Percentiles rank a stretch among this genome's conserved stretches.
These are phyloP conservation scores for Fusarium goolgardi DNA, from an alignment of 2,329 filamentous ascomycete genomes.

Conservation along the genomic window DNA sequence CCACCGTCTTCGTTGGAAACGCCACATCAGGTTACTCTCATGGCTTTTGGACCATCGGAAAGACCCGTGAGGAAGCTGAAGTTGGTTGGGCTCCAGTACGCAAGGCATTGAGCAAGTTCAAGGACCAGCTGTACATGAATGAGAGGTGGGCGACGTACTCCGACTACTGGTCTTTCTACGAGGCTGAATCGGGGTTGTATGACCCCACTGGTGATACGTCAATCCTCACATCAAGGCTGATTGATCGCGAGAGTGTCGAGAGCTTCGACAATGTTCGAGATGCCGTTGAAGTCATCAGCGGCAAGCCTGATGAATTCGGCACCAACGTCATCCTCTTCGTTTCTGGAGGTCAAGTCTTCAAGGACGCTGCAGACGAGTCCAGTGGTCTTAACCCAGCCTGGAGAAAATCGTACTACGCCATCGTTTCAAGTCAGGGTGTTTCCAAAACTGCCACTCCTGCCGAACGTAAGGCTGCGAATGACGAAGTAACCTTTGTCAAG, in stretches of 20 bases:
- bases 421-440: slow-evolving; percentile 4
- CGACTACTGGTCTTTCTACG: slow-evolving; percentile 34
- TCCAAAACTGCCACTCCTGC: neutral
- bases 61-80: slow-evolving; percentile 12
- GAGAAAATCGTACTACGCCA: slow-evolving; percentile 27
- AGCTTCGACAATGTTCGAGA: neutral
- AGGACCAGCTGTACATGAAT: slow-evolving; percentile 28
- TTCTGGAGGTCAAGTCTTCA: slow-evolving; percentile 31
- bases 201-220: slow-evolving; percentile 20
- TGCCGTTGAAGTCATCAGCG: slow-evolving; percentile 28
- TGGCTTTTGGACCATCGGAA: slow-evolving; percentile 24
- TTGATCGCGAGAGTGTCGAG: slow-evolving; percentile 12
- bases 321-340: slow-evolving; percentile 26
- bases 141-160: slow-evolving; percentile 30
- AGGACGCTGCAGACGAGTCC: slow-evolving; percentile 21
- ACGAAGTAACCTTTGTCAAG: slow-evolving; percentile 25
- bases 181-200: slow-evolving; percentile 19
- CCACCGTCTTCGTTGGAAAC: slow-evolving; percentile 16
- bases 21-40: slow-evolving; percentile 30
- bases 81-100: slow-evolving; percentile 15
- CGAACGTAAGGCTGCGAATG: slow-evolving; percentile 15
- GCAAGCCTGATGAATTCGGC: slow-evolving; percentile 17
- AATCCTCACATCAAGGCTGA: slow-evolving; percentile 15
- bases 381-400: slow-evolving; percentile 15
- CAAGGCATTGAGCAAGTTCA: slow-evolving; percentile 7